phyloP scores from a whole-genome alignment of 1,139 yeast species.

The Blastobotrys ciferrii region DNA sequence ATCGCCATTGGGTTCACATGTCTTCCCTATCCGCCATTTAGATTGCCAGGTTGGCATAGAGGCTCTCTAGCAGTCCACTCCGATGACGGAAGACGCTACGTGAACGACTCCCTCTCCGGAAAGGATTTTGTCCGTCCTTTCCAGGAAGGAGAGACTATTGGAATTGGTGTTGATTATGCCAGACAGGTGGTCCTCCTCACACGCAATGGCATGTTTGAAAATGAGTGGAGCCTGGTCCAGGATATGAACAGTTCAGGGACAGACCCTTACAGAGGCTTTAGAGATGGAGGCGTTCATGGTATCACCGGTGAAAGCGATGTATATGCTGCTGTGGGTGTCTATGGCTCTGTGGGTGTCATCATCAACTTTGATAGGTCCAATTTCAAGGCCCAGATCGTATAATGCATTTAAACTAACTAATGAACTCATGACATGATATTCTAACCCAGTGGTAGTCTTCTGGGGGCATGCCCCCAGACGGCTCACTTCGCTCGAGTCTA shows the following conservation, averaged over 20 bases:
- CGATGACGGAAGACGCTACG: conserved; percentile 33
- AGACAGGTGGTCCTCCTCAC: conserved; percentile 24
- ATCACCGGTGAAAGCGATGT: conserved; percentile 28
- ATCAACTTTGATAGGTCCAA: conserved; percentile 25
- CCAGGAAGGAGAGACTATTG: conserved; percentile 28
- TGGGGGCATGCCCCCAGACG: no score
- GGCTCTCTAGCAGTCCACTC: conserved; percentile 34
- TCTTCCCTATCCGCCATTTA: conserved; percentile 32
- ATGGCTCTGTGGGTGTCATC: conserved; percentile 28
- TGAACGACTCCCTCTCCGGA: conserved; percentile 30
- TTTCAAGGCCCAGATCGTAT: neutral
- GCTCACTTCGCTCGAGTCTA: no score
- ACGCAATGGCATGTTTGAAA: conserved; percentile 25
- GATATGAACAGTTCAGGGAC: conserved; percentile 21
- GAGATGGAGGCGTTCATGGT: conserved; percentile 28
- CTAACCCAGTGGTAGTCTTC: no score
- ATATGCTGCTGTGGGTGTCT: conserved; percentile 33
- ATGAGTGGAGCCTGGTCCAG: conserved; percentile 27
- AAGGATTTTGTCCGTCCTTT: conserved; percentile 27
- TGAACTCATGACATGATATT: no score
- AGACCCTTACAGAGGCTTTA: conserved; percentile 24
- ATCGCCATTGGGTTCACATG: conserved; percentile 32
- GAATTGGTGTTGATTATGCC: conserved; percentile 30
- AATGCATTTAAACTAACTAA: neutral
- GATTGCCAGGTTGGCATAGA: conserved; percentile 36